Base-by-base conservation (phyloP, 2,329 filamentous ascomycete species). In the Diaporthe sp. region DNA sequence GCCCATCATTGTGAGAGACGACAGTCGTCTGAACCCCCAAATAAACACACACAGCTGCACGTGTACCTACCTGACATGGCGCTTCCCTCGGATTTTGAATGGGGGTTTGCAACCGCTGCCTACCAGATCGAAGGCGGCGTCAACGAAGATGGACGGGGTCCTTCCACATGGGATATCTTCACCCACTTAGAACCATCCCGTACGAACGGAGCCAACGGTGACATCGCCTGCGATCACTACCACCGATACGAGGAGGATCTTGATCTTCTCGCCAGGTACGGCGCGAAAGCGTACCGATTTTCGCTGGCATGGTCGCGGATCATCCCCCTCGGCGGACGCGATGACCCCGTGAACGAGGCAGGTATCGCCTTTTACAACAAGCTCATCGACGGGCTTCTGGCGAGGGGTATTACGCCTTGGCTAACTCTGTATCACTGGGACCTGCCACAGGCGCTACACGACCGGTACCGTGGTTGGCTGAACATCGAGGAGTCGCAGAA, bases 351-450 rank as follows among this genome's bases (percentile, higher is more conserved):
- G 79, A 92, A 92, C 77, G 84, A 91, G 75, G 86, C 87, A 66
- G 91, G 91, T 9, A 80, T 92, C 44, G 84, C 88, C 61, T 89
- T 89, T 80, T 93, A 92, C 80, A 84, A 88, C 79, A 86, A 88
- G 59, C 86, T 93, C 51, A 87, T 92, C 35, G 88, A 92, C 77
- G 89, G 91, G 78, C 84, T 92, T 32, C 82, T 86, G 53, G 87
- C 84, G 19, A 89, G 89, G 42, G 87, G 85, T 51, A 92, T 92
- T 77, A 86, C 85, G 17, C 91, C 91, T 0, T 87, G 92, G 77
- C 84, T 92, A 70, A 93, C 91, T 0, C 83, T 93, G 6, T 92
- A 89, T 81, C 91, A 93, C 78, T 92, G 91, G 91, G 91, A 93
- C 81, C 85, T 90, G 0, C 91, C 91, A 1, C 88, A 90, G 72